Conservation (phyloP, 1,139 yeast species). For the Sugiyamaella grinbergsii region DNA sequence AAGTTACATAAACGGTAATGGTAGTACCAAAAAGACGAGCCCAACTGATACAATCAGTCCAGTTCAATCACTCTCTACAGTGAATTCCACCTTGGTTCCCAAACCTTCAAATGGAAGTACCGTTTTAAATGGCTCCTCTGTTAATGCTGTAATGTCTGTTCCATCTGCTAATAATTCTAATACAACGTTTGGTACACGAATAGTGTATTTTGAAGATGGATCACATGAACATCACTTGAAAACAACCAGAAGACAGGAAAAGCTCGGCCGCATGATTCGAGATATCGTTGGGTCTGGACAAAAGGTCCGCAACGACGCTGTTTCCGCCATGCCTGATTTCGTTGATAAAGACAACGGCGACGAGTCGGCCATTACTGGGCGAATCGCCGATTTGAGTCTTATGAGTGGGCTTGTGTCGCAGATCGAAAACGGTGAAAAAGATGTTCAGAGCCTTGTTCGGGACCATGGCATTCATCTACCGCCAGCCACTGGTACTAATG, state of each 20-base stretch:
- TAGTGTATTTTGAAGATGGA: slow-evolving; percentile 54
- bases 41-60: slow-evolving; percentile 4
- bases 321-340: slow-evolving; percentile 28
- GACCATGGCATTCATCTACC: background rate
- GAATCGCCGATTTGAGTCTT: slow-evolving; percentile 27
- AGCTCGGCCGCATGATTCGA: slow-evolving; percentile 74
- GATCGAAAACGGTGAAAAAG: slow-evolving; percentile 29
- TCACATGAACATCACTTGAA: slow-evolving; percentile 74
- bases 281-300: slow-evolving; percentile 64
- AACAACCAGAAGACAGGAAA: slow-evolving; percentile 80
- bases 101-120: slow-evolving; percentile 1
- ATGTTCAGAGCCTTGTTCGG: slow-evolving; percentile 24
- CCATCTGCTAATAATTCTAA: slow-evolving; percentile 3
- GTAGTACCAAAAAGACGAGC: background rate
- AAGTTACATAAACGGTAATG: background rate
- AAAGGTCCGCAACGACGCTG: slow-evolving; percentile 29
- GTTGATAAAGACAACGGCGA: slow-evolving; percentile 10
- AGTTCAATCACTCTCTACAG: slow-evolving; percentile 3
- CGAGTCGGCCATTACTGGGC: slow-evolving; percentile 21
- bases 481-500: background rate
- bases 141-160: background rate
- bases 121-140: too few species aligned
- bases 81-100: slow-evolving; percentile 3
- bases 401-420: slow-evolving; percentile 34
- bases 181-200: slow-evolving; percentile 19